A percentile compares a stretch with the other conserved stretches of the same genome.
Evolutionary conservation across 495 filamentous ascomycete genomes (phyloP).

Genomic region (Eremomyces bilateralis): DNA sequence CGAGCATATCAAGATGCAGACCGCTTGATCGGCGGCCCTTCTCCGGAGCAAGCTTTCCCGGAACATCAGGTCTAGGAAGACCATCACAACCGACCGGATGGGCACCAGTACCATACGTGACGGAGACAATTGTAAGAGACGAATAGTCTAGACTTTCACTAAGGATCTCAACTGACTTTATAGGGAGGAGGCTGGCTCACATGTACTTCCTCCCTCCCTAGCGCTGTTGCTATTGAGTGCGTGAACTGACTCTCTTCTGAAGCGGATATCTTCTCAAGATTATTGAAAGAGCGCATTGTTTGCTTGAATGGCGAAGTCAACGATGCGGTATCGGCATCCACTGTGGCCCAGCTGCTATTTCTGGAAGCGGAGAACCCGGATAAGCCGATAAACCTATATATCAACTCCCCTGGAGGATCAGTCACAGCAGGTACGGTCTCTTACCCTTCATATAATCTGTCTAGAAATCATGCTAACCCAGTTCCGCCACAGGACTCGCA

Average conservation of each 20-base stretch:
- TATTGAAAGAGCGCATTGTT: constrained; percentile 79
- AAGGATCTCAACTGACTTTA: not conserved
- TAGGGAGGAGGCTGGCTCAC: constrained; percentile 82
- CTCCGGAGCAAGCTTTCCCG: too few relatives aligned
- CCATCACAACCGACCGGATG: constrained; percentile 12
- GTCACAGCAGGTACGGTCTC: constrained; percentile 47
- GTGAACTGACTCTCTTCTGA: constrained; percentile 8
- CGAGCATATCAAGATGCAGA: too few relatives aligned
- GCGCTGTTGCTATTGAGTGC: constrained; percentile 5
- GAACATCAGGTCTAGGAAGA: too few relatives aligned
- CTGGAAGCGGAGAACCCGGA: constrained; percentile 91
- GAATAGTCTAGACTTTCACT: not conserved
- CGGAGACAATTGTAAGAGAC: constrained; percentile 40
- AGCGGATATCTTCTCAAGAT: constrained; percentile 72
- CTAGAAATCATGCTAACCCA: not conserved
- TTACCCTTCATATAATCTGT: not conserved
- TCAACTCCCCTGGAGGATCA: constrained; percentile 90
- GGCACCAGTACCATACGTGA: constrained; percentile 23
- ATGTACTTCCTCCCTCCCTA: constrained; percentile 29
- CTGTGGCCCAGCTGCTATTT: constrained; percentile 90
- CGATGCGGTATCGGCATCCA: constrained; percentile 66
- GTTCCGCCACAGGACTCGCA: constrained; percentile 37
- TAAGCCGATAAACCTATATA: constrained; percentile 91
- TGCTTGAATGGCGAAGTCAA: constrained; percentile 86
- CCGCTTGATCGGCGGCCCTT: too few relatives aligned